Evolutionary conservation across 495 filamentous ascomycete species (phyloP).

Genomic region (Hypoxylon intermedium): DNA sequence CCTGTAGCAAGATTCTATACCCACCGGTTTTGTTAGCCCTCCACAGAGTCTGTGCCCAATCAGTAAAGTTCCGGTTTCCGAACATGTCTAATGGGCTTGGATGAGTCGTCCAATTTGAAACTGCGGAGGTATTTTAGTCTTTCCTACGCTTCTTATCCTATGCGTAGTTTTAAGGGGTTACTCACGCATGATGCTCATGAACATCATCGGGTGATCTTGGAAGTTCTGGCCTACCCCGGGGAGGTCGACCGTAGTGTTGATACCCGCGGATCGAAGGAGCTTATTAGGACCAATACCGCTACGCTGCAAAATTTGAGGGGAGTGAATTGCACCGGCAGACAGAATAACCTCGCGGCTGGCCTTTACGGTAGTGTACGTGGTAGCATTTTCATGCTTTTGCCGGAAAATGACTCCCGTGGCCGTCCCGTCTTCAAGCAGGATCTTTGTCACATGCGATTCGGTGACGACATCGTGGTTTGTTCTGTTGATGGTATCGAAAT

Average conservation of each 20-base stretch:
- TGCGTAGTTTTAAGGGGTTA: neutral
- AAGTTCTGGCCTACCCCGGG: conserved; percentile 67
- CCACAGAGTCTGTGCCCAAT: conserved; percentile 48
- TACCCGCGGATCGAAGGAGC: conserved; percentile 53
- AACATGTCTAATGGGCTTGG: conserved; percentile 47
- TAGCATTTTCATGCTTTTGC: conserved; percentile 28
- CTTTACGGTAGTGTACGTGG: conserved; percentile 37
- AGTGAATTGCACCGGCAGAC: conserved; percentile 64
- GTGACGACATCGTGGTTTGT: conserved; percentile 50
- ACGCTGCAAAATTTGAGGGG: conserved; percentile 64
- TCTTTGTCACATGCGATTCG: conserved; percentile 47
- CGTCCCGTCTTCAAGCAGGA: conserved; percentile 45
- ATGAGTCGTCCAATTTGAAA: conserved; percentile 42
- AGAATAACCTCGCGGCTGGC: conserved; percentile 65
- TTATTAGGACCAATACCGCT: conserved; percentile 62
- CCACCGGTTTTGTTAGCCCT: conserved; percentile 47
- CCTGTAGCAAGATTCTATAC: neutral
- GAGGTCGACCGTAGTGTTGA: conserved; percentile 57
- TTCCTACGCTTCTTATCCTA: neutral
- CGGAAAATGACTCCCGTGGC: conserved; percentile 48
- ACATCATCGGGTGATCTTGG: conserved; percentile 61
- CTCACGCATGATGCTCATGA: conserved; percentile 45
- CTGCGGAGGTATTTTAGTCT: conserved; percentile 30
- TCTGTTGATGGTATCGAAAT: conserved; percentile 44
- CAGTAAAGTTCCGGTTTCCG: conserved; percentile 47